A percentile compares a stretch with the other conserved stretches of the same genome.
Evolutionary conservation across 257 asterid genomes (phyloP).

Genomic region (Salvia hispanica): DNA sequence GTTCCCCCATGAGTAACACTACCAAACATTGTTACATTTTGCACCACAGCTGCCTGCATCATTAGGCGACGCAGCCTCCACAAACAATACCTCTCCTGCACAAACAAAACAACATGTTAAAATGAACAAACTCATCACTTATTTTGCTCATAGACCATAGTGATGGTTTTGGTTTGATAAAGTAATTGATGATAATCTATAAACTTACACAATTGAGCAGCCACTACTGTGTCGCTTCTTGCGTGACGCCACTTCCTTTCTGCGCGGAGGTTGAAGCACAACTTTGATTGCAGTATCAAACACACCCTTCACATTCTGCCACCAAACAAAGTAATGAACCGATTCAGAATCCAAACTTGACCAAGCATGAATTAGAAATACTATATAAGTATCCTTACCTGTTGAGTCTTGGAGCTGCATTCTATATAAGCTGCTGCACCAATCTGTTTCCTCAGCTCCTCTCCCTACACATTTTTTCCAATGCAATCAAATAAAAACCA

Average conservation of each 20-base stretch:
- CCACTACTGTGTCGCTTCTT: slow-evolving; percentile 64
- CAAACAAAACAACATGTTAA: background rate
- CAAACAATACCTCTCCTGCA: slow-evolving; percentile 70
- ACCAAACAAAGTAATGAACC: background rate
- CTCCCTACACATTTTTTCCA: slow-evolving; percentile 56
- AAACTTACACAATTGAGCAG: slow-evolving; percentile 80
- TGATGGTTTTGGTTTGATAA: too few species aligned
- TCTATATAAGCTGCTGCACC: slow-evolving; percentile 97
- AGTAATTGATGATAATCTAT: too few species aligned
- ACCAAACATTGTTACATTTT: background rate
- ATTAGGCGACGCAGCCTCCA: slow-evolving; percentile 72
- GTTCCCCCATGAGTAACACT: too few species aligned
- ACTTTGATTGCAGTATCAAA: slow-evolving; percentile 91
- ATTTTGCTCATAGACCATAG: background rate
- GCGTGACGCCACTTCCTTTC: slow-evolving; percentile 59
- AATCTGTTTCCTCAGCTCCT: slow-evolving; percentile 91
- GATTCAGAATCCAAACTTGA: background rate
- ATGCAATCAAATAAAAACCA: background rate
- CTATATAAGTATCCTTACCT: slow-evolving; percentile 42
- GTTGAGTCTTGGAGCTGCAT: slow-evolving; percentile 98
- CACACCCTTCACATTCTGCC: slow-evolving; percentile 91
- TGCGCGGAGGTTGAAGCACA: slow-evolving; percentile 91
- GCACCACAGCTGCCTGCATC: slow-evolving; percentile 7
- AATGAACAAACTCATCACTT: background rate
- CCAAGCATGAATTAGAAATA: background rate